phyloP scores from a whole-genome alignment of 805 yeast species.

The Jamesozyma rosinii region DNA sequence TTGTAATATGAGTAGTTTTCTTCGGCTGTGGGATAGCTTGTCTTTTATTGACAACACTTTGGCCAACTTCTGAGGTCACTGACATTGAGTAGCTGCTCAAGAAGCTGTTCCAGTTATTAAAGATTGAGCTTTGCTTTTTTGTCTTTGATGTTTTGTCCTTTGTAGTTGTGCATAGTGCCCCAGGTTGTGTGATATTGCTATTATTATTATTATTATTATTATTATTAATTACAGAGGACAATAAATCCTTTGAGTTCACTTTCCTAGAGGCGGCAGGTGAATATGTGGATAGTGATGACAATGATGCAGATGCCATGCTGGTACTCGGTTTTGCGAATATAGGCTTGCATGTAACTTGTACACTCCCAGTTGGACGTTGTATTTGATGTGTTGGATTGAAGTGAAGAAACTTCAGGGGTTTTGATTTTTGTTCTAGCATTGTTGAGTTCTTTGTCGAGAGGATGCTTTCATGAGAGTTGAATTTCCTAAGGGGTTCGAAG shows the following conservation, averaged over 20 bases:
- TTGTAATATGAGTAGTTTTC: background rate
- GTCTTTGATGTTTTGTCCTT: background rate
- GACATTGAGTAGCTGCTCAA: slow-evolving; percentile 8
- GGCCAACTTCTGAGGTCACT: slow-evolving; percentile 4
- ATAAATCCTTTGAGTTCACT: slow-evolving; percentile 10
- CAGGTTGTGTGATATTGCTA: background rate
- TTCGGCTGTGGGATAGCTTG: background rate
- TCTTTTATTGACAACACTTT: background rate
- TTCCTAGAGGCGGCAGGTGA: background rate
- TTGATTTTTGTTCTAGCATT: background rate
- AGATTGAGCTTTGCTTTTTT: slow-evolving; percentile 8
- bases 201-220: background rate
- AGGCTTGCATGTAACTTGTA: slow-evolving; percentile 1
- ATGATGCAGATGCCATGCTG: background rate
- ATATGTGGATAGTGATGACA: background rate
- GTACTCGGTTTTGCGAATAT: slow-evolving; percentile 1
- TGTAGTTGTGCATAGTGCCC: too few relatives aligned
- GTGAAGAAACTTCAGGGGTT: slow-evolving; percentile 6
- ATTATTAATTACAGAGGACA: slow-evolving; percentile 5
- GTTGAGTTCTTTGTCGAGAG: slow-evolving; percentile 12
- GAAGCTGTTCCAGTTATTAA: slow-evolving; percentile 14
- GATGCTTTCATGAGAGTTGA: slow-evolving; percentile 30
- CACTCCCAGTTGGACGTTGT: slow-evolving; percentile 1
- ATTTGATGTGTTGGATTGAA: background rate
- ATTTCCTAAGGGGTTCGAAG: slow-evolving; percentile 20